A percentile compares a stretch with the other conserved stretches of the same genome.
Conservation (phyloP, 129 eudicot genomes). For the Lonicera japonica region DNA sequence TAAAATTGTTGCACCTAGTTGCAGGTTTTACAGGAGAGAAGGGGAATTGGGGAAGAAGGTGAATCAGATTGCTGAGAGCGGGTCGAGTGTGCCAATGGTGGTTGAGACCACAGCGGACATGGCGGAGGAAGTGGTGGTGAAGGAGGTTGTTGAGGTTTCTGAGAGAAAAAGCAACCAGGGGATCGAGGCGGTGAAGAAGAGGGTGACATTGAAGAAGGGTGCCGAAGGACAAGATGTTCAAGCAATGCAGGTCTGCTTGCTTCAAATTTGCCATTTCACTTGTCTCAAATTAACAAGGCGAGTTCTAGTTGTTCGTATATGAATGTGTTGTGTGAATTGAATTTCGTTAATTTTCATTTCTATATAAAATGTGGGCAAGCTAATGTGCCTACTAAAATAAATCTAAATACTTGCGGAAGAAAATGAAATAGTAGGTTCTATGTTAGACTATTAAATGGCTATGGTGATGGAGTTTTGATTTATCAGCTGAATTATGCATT, state of each 20-base stretch:
- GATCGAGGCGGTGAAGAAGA: conserved; percentile 23
- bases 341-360: neutral
- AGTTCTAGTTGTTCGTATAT: neutral
- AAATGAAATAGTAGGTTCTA: too few relatives aligned
- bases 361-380: neutral
- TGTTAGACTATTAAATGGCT: too few relatives aligned
- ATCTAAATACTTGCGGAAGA: too few relatives aligned
- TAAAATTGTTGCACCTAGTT: too few relatives aligned
- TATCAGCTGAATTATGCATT: too few relatives aligned
- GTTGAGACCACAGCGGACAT: conserved; percentile 30
- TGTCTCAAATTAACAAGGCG: conserved; percentile 7
- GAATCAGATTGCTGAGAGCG: conserved; percentile 46
- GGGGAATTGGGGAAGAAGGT: conserved; percentile 31
- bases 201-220: conserved; percentile 61
- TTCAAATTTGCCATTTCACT: neutral
- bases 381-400: too few relatives aligned
- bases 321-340: neutral
- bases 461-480: too few relatives aligned
- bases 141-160: conserved; percentile 11
- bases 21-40: conserved; percentile 50
- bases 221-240: conserved; percentile 81
- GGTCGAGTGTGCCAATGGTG: conserved; percentile 44
- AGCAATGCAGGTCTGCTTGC: conserved; percentile 60
- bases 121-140: conserved; percentile 21
- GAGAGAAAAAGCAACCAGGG: conserved; percentile 8